A percentile compares a stretch with the other conserved stretches of the same genome.
phyloP scores from a whole-genome alignment of 306 rosid species.

The Corylus americana region DNA sequence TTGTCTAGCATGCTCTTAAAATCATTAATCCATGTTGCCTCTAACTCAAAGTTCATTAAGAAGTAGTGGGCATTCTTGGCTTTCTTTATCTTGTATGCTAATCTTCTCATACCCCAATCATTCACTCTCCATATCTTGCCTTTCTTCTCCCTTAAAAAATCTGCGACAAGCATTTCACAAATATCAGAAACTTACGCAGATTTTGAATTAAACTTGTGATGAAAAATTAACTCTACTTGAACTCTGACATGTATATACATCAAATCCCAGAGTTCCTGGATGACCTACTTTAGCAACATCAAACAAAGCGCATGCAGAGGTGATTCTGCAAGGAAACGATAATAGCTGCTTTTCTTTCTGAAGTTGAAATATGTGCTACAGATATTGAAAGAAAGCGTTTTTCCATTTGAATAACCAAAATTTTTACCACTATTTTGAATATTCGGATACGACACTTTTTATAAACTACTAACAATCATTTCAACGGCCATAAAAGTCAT shows the following conservation, averaged over 20 bases:
- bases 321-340: neutral
- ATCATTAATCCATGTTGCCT: slow-evolving; percentile 77
- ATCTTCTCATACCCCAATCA: slow-evolving; percentile 92
- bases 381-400: neutral
- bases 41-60: slow-evolving; percentile 89
- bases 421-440: neutral
- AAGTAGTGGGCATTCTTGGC: slow-evolving; percentile 73
- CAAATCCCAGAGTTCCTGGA: neutral
- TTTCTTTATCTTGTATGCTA: slow-evolving; percentile 84
- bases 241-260: neutral
- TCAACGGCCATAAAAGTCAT: neutral
- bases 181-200: slow-evolving; percentile 20
- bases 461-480: neutral
- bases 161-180: slow-evolving; percentile 45
- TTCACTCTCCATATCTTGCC: slow-evolving; percentile 79
- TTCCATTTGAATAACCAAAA: neutral
- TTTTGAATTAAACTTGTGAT: neutral
- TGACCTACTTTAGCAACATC: neutral
- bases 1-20: slow-evolving; percentile 80
- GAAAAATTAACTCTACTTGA: neutral
- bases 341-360: neutral
- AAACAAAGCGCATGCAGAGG: neutral
- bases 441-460: neutral
- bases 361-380: neutral
- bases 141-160: slow-evolving; percentile 81